Evolutionary conservation across 768 basidiomycete genomes (phyloP), one percentile per base, ranked within the genome.

Genomic region (Asterophora lycoperdoides): DNA sequence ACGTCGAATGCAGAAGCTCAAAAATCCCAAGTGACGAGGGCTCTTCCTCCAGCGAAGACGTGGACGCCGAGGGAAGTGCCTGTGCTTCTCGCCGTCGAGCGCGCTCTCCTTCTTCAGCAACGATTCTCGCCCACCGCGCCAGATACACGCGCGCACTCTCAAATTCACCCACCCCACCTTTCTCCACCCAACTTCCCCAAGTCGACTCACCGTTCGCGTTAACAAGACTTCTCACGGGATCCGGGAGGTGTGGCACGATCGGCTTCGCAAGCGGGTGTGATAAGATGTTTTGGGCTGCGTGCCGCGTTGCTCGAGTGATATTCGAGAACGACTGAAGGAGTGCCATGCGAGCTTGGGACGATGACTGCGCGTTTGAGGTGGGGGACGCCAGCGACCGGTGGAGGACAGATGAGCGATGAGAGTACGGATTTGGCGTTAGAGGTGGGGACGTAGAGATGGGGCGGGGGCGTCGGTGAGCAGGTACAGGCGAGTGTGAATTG

Each of bases 81-180:
- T 86, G 85, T 0, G 87, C 81, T 64, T 99, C 96, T 37, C 79
- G 77, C 55, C 83, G 70, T 36, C 96, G 77, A 5, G 93, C 83
- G 13, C 91, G 78, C 65, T 99, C 96, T 14, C 96, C 96, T 64
- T 98, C 96, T 66, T 99, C 96, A 1, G 96, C 96, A 1, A 98
- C 96, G 50, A 93, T 88, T 42, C 94, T 77, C 3, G 96, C 96
- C 96, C 96, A 99, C 28, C 91, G 77, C 8, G 96, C 96, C 8
- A 99, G 80, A 64, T 98, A 98, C 6, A 98, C 90, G 4, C 94
- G 77, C 0, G 96, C 96, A 51, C 89, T 89, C 68, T 98, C 96
- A 64, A 95, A 98, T 64, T 96, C 93, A 5, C 92, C 93, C 2
- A 96, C 89, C 0, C 93, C 89, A 29, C 90, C 86, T 62, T 89